Percentiles rank a stretch among this genome's conserved stretches.
These are phyloP conservation scores for Mycena haematopus DNA, from an alignment of 768 basidiomycete genomes.

Conservation along the genomic window DNA sequence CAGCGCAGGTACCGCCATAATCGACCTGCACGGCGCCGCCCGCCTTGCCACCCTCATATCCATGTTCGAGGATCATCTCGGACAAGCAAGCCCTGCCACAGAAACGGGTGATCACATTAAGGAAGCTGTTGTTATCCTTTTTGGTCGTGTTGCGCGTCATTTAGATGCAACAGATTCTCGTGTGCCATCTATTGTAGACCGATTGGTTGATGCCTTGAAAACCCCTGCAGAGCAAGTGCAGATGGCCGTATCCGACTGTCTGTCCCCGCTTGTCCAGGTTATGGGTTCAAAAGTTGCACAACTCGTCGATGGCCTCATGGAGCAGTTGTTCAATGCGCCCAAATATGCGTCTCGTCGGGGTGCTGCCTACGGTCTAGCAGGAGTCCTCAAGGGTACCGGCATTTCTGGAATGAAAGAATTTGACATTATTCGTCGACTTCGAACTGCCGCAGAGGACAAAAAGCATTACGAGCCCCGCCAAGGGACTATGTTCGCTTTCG, in stretches of 20 bases:
- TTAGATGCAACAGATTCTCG: conserved; percentile 78
- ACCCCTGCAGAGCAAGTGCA: conserved; percentile 97
- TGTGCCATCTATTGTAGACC: conserved; percentile 81
- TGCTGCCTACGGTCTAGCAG: conserved; percentile 95
- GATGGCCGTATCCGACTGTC: conserved; percentile 93
- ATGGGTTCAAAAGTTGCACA: conserved; percentile 64
- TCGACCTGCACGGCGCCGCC: conserved; percentile 82
- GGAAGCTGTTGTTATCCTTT: conserved; percentile 93
- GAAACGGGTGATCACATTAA: conserved; percentile 89
- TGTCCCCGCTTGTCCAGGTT: conserved; percentile 82
- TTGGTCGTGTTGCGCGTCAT: conserved; percentile 91
- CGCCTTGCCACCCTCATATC: conserved; percentile 77
- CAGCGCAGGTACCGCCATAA: conserved; percentile 78
- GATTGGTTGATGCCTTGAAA: conserved; percentile 87
- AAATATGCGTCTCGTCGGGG: conserved; percentile 97
- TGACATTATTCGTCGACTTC: conserved; percentile 74
- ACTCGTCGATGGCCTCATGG: conserved; percentile 80
- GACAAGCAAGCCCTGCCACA: conserved; percentile 56
- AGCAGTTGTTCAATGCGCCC: conserved; percentile 74
- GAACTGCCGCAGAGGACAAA: conserved; percentile 85
- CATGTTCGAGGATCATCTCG: conserved; percentile 82
- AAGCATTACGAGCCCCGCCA: conserved; percentile 86
- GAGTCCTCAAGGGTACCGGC: conserved; percentile 90
- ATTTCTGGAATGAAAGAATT: conserved; percentile 86
- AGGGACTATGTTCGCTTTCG: conserved; percentile 94